Evolutionary conservation across 164 flowering plant genomes (phyloP).

Genomic region (Tinospora cordifolia): DNA sequence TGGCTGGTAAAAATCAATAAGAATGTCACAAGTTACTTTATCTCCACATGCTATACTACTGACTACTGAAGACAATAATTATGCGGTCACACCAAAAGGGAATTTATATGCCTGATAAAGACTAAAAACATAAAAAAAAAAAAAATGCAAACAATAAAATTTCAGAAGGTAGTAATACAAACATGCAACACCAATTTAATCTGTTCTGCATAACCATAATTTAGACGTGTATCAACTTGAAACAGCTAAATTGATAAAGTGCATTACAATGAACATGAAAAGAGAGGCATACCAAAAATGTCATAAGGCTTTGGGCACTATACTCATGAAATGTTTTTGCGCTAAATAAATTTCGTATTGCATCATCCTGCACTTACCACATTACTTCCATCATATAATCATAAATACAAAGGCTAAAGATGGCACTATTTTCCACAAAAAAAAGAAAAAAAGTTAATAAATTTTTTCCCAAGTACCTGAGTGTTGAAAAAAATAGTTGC

Average conservation of each 20-base stretch:
- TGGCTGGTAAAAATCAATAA: no score
- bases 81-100: neutral
- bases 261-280: neutral
- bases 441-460: conserved; percentile 6
- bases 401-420: neutral
- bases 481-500: conserved; percentile 98
- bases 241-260: neutral
- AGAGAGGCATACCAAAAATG: conserved; percentile 70
- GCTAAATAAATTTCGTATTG: conserved; percentile 93
- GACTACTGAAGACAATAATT: no score
- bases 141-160: neutral
- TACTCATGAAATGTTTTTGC: conserved; percentile 94
- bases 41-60: no score
- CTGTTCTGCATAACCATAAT: neutral
- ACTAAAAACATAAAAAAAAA: neutral
- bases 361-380: conserved; percentile 77
- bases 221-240: neutral
- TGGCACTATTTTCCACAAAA: neutral
- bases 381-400: conserved; percentile 1
- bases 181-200: neutral
- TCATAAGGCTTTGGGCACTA: conserved; percentile 83
- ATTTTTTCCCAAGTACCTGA: conserved; percentile 47
- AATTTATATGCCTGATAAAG: neutral
- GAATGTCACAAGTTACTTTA: no score
- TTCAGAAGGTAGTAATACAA: neutral